Percentiles rank a stretch among this genome's conserved stretches.
Evolutionary conservation across 768 basidiomycete species (phyloP).

Genomic region (Boletus reticulatus): DNA sequence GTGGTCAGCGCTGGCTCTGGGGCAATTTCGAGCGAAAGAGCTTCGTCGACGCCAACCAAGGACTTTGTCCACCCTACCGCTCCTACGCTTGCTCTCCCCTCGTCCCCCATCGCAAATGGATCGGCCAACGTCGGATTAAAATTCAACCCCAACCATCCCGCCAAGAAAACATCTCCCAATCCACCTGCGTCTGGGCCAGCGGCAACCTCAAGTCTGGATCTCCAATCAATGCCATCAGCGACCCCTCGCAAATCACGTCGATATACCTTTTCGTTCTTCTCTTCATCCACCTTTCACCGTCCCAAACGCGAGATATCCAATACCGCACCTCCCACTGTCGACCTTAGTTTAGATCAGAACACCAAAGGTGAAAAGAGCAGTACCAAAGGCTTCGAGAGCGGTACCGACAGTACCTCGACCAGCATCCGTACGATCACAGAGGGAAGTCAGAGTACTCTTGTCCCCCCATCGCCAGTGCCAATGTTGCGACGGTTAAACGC

Average conservation of each 20-base stretch:
- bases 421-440: slow-evolving; percentile 19
- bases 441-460: slow-evolving; percentile 21
- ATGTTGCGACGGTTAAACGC: slow-evolving; percentile 20
- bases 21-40: neutral
- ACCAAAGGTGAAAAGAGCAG: neutral
- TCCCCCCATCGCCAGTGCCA: slow-evolving; percentile 10
- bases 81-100: neutral
- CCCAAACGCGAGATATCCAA: slow-evolving; percentile 19
- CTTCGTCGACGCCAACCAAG: neutral
- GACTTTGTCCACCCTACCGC: neutral
- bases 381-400: slow-evolving; percentile 2
- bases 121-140: neutral
- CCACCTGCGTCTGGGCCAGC: neutral
- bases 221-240: neutral
- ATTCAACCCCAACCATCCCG: neutral
- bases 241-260: slow-evolving; percentile 15
- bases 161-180: neutral
- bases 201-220: neutral
- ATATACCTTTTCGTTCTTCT: slow-evolving; percentile 26
- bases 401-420: slow-evolving; percentile 20
- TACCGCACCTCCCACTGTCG: neutral
- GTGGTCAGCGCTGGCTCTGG: neutral
- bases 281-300: slow-evolving; percentile 17
- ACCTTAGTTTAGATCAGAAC: neutral
- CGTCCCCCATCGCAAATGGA: neutral